These are phyloP conservation scores for Penicillium capsulatum DNA, from an alignment of 2,329 filamentous ascomycete genomes.

Conservation along the genomic window DNA sequence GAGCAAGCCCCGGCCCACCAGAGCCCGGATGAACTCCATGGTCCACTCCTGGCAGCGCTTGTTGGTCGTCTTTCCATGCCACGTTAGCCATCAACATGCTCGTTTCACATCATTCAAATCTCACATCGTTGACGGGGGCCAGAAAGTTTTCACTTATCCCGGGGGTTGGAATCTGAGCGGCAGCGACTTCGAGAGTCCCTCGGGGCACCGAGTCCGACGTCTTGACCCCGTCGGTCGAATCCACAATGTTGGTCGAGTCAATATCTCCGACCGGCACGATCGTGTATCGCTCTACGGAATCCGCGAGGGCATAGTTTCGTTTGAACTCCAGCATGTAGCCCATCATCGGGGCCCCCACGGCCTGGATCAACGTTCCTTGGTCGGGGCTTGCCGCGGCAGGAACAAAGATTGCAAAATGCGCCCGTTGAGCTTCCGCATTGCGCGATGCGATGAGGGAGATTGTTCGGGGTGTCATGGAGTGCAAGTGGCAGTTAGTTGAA, in stretches of 20 bases:
- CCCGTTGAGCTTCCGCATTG: conserved; percentile 20
- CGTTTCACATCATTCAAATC: background rate
- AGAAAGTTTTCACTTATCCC: conserved; percentile 32
- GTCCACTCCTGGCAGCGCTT: conserved; percentile 35
- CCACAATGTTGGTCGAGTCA: conserved; percentile 20
- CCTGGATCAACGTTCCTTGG: conserved; percentile 29
- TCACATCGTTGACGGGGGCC: conserved; percentile 34
- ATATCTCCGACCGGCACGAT: conserved; percentile 22
- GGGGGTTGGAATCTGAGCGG: conserved; percentile 26
- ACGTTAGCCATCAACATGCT: background rate
- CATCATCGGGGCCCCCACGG: conserved; percentile 31
- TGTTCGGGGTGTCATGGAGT: conserved; percentile 19
- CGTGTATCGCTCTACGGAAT: conserved; percentile 11
- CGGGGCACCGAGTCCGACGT: conserved; percentile 19
- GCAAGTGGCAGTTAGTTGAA: background rate
- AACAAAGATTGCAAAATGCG: conserved; percentile 32
- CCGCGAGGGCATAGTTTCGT: conserved; percentile 20
- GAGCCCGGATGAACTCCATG: conserved; percentile 28
- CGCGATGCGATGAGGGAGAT: conserved; percentile 26
- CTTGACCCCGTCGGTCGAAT: conserved; percentile 6
- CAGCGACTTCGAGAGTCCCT: conserved; percentile 26
- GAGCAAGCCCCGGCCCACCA: conserved; percentile 23
- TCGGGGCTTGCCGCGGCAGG: conserved; percentile 16
- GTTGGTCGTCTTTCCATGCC: conserved; percentile 25
- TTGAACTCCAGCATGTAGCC: conserved; percentile 32